phyloP scores from a whole-genome alignment of 2,329 filamentous ascomycete genomes.

The Fusarium sp. region DNA sequence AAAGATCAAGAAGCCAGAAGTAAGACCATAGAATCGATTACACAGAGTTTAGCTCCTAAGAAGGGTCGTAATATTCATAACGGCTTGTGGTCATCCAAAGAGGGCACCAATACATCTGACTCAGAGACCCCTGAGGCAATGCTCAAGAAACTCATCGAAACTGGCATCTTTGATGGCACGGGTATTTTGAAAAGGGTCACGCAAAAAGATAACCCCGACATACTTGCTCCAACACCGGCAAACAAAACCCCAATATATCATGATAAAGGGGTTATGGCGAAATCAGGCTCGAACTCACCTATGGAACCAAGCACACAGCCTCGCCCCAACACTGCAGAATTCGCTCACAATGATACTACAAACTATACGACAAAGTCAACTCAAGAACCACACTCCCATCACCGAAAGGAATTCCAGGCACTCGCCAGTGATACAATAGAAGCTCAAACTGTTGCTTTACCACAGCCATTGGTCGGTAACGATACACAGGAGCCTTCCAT shows the following conservation, averaged over 20 bases:
- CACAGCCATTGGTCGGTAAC: background rate
- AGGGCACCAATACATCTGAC: background rate
- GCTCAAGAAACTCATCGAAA: slow-evolving; percentile 25
- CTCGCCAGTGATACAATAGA: background rate
- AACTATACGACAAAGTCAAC: background rate
- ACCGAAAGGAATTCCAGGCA: background rate
- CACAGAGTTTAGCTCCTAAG: background rate
- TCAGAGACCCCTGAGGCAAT: slow-evolving; percentile 2
- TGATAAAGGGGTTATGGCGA: slow-evolving; percentile 38
- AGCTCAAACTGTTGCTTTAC: background rate
- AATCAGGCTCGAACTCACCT: background rate
- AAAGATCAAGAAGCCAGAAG: background rate
- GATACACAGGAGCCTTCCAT: background rate
- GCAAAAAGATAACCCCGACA: background rate
- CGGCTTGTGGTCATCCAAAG: background rate
- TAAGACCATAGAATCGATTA: background rate
- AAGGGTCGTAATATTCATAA: background rate
- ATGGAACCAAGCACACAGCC: background rate
- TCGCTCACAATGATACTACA: background rate
- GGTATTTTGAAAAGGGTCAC: background rate
- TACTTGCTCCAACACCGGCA: background rate
- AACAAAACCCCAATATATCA: slow-evolving; percentile 11
- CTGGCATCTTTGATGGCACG: slow-evolving; percentile 36
- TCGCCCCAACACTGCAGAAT: background rate
- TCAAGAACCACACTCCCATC: background rate